Evolutionary conservation across 257 asterid species (phyloP), one percentile per base, ranked within the genome.

Genomic region (Solanum sejunctum): DNA sequence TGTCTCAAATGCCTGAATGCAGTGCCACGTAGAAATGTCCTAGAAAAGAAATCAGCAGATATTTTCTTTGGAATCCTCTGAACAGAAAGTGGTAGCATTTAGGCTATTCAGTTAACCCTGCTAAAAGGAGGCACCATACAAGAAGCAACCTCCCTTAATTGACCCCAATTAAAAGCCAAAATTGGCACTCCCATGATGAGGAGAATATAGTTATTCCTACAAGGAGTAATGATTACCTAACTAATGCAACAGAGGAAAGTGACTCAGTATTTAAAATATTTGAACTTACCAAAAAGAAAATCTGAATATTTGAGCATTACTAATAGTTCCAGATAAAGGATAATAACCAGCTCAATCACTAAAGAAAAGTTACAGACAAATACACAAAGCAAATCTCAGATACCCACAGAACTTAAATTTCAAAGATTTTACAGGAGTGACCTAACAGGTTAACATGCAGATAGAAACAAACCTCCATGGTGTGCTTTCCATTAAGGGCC

Each of bases 401-500:
- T 10, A 69, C 26, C 54, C 55, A 43, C 28, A 71, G 26, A 64
- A 28, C 10, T 5, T 20, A 64, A 71, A 71, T 4, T 41, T 43
- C 80, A 71, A 41, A 71, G 80, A 32, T 71, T 69, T 71, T 55
- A 72, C 39, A 43, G 28, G 28, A 43, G 57, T 72, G 55, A 45
- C 36, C 36, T 43, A n/a, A 72, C 18, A 43, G 12, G 39, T 36
- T 43, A 75, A 75, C 41, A 47, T 8, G 23, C 43, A 75, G 82
- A 75, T 49, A 15, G 45, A 87, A 79, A 73, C 94, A 69, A 81
- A 96, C 99, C 99, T 97, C 99, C 94, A 95, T 93, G 89, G 89
- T 95, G 90, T 97, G 96, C 88, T 91, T 96, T 91, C 98, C 99
- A 82, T 92, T 93, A 78, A 95, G 98, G 83, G 95, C 92, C 85